Evolutionary conservation across 257 asterid genomes (phyloP).

Genomic region (Penstemon newberryi): DNA sequence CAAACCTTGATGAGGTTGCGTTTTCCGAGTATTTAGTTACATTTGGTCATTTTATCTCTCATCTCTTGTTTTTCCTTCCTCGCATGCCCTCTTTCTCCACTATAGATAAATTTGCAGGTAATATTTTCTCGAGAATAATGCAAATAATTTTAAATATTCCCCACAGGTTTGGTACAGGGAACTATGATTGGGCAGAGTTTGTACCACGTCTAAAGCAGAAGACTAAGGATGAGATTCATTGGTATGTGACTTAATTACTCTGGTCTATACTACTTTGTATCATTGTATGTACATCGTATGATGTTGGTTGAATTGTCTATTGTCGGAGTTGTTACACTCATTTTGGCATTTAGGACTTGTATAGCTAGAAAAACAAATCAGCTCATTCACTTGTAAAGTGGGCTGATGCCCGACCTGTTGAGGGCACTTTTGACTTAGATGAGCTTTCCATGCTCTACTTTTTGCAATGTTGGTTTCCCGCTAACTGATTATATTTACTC

Average conservation of each 20-base stretch:
- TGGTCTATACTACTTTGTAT: constrained; percentile 13
- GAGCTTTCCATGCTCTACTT: no score
- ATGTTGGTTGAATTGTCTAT: constrained; percentile 19
- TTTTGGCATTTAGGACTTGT: constrained; percentile 18
- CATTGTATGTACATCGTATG: constrained; percentile 2
- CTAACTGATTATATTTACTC: not conserved
- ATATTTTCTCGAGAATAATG: constrained; percentile 27
- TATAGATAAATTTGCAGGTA: constrained; percentile 24
- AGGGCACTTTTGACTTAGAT: no score
- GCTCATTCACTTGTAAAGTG: no score
- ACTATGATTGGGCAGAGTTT: constrained; percentile 87
- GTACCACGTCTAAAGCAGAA: constrained; percentile 83
- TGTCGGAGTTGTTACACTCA: constrained; percentile 14
- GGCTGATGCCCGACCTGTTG: no score
- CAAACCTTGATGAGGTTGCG: constrained; percentile 85
- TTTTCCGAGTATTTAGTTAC: constrained; percentile 25
- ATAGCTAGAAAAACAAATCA: not conserved
- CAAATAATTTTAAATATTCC: constrained; percentile 23
- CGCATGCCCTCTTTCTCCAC: constrained; percentile 12
- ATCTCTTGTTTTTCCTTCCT: constrained; percentile 16
- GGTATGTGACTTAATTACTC: constrained; percentile 52
- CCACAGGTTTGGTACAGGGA: constrained; percentile 81
- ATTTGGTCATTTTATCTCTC: constrained; percentile 11
- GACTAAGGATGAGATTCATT: constrained; percentile 65
- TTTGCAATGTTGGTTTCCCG: no score